phyloP scores from a whole-genome alignment of 345 rosid species.

The Citrus hindsii region DNA sequence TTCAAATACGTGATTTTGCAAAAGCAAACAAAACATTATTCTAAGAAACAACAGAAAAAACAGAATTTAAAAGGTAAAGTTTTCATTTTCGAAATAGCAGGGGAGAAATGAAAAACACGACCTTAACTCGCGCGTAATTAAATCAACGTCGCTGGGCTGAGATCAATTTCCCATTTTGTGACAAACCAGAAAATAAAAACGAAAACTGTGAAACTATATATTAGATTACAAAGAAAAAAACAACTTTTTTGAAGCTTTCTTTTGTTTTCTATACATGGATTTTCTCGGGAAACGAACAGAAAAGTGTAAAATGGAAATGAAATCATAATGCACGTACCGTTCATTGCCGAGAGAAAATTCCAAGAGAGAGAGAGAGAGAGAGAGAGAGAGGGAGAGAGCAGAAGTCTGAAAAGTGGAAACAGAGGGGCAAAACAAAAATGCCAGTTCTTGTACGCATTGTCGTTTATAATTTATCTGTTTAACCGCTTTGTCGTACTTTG shows the following conservation, averaged over 20 bases:
- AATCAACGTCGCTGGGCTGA: not conserved
- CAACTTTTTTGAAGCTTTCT: not conserved
- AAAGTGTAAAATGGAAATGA: not conserved
- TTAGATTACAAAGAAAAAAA: not conserved
- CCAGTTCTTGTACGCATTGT: not conserved
- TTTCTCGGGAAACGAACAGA: not conserved
- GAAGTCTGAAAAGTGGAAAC: no score
- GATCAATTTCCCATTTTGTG: not conserved
- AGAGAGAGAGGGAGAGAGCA: not conserved
- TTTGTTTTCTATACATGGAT: not conserved
- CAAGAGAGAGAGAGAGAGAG: not conserved
- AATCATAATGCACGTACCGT: not conserved
- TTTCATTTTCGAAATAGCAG: not conserved
- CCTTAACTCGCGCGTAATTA: not conserved
- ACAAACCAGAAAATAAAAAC: not conserved
- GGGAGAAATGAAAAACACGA: not conserved
- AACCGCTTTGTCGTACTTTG: not conserved
- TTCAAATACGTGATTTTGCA: not conserved
- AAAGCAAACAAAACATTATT: not conserved
- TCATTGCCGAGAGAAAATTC: not conserved
- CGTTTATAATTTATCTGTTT: not conserved
- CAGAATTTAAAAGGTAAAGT: not conserved
- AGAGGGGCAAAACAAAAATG: not conserved
- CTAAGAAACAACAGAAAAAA: not conserved
- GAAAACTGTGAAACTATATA: not conserved